These are phyloP conservation scores for barley (Hordeum vulgare) DNA, from an alignment of 176 grass and related monocot genomes.

Conservation along the genomic window DNA sequence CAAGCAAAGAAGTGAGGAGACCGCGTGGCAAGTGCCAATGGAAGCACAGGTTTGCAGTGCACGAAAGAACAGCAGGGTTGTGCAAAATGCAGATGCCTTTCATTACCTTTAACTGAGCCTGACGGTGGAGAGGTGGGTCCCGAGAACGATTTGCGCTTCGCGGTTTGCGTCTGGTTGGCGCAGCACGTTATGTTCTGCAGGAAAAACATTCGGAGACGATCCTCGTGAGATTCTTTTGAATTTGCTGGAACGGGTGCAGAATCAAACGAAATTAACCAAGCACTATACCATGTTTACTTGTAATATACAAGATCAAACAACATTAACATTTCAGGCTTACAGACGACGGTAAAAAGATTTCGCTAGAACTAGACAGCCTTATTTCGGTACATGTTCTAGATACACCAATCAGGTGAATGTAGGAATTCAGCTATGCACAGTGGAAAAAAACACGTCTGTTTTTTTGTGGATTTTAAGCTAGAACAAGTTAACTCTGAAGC, in stretches of 20 bases:
- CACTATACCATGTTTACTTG: too few species aligned
- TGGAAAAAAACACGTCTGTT: neutral
- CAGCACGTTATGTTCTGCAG: conserved; percentile 47
- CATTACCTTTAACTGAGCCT: conserved; percentile 51
- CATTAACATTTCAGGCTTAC: neutral
- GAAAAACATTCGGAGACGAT: neutral
- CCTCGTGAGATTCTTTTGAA: neutral
- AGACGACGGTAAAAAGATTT: neutral
- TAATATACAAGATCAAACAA: neutral
- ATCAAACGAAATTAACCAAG: neutral
- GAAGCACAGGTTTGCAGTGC: neutral
- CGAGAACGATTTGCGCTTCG: conserved; percentile 36
- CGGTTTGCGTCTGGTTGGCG: conserved; percentile 51
- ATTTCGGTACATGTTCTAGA: neutral
- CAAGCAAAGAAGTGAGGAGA: neutral
- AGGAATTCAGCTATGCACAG: neutral
- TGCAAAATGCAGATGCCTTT: neutral
- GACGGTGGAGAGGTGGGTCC: conserved; percentile 45
- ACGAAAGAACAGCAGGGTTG: neutral
- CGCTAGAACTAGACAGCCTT: neutral
- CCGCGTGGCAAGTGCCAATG: neutral
- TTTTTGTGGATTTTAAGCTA: neutral
- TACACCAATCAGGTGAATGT: neutral
- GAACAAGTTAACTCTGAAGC: neutral
- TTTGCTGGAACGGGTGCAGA: neutral